A percentile compares a stretch with the other conserved stretches of the same genome.
Evolutionary conservation across 495 filamentous ascomycete genomes (phyloP).

Genomic region (Penicillium lagena): DNA sequence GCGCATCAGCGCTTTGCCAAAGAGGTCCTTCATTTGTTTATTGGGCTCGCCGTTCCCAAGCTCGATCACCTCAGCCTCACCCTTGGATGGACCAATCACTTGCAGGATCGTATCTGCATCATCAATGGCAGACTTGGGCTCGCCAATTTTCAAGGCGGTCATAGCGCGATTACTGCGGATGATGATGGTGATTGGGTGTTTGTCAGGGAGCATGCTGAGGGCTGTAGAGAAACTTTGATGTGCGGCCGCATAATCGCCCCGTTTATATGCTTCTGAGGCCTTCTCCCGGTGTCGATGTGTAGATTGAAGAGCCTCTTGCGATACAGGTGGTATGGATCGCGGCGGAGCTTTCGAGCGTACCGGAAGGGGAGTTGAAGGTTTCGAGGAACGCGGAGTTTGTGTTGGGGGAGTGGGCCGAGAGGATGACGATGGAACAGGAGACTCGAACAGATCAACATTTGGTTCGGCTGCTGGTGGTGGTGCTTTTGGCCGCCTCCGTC

Average conservation of each 20-base stretch:
- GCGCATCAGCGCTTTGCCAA: constrained; percentile 82
- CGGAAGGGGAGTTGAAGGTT: constrained; percentile 27
- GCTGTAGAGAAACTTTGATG: constrained; percentile 76
- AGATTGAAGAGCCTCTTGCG: constrained; percentile 58
- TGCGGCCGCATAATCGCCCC: constrained; percentile 83
- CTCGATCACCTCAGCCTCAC: constrained; percentile 72
- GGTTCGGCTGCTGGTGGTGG: constrained; percentile 35
- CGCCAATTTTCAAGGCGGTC: constrained; percentile 81
- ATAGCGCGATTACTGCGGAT: constrained; percentile 89
- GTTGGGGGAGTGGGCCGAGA: constrained; percentile 21
- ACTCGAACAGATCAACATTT: constrained; percentile 54
- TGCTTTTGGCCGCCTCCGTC: constrained; percentile 61
- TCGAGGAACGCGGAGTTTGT: constrained; percentile 18
- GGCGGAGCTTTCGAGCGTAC: constrained; percentile 46
- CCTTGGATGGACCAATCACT: constrained; percentile 72
- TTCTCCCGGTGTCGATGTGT: constrained; percentile 70
- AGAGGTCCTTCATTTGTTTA: constrained; percentile 90
- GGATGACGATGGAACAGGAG: constrained; percentile 26
- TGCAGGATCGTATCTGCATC: constrained; percentile 78
- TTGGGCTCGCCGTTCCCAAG: constrained; percentile 54
- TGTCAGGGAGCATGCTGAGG: constrained; percentile 62
- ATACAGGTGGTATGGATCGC: constrained; percentile 62
- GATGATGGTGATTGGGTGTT: constrained; percentile 80
- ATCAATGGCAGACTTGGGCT: constrained; percentile 73
- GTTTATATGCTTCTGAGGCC: constrained; percentile 85